Base-by-base conservation (phyloP, 768 basidiomycete species). In the Cystofilobasidium capitatum region DNA sequence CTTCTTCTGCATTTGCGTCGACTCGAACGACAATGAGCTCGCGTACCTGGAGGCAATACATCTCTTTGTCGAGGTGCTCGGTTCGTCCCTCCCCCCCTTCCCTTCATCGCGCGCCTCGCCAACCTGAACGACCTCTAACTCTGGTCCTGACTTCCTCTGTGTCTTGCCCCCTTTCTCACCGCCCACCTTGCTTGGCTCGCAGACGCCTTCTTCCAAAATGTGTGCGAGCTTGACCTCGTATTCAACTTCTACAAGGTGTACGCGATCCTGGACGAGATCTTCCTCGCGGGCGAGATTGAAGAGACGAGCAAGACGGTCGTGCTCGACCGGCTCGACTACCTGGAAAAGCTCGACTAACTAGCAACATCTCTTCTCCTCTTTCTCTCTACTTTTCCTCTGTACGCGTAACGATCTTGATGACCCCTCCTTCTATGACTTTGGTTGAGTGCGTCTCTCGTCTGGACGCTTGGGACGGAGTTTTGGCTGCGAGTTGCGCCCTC, bases 231-330 rank as follows among this genome's bases (percentile, higher is more conserved):
- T 36, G 96, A 98, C 75, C 83, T 99, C 0, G 96, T 99, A 2
- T 99, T 98, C 81, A 97, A 97, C 77, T 99, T 98, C 76, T 96
- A 98, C 79, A 98, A 98, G 81, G 94, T 98, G 9, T 98, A 99
- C 74, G 92, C 96, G 3, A 97, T 99, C 64, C 81, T 99, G 65
- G 96, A 99, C 75, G 96, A 99, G 75, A 90, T 97, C 62, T 98
- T 99, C 80, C 82, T 99, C 17, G 96, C 96, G 3, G 96, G 96
- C 6, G 96, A 99, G 79, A 88, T 98, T 47, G 93, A 98, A 78
- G 96, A 98, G 78, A 98, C 94, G 39, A 91, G 89, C 76, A 98
- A 97, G 75, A 90, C 92, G 63, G 94, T 98, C 35, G 93, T 98
- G 2, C 79, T 98, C 51, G 83, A 88, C 60, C 83, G 96, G 71